These are phyloP conservation scores for Hemileia vastatrix DNA, from an alignment of 1,284 basidiomycete genomes.

Conservation along the genomic window DNA sequence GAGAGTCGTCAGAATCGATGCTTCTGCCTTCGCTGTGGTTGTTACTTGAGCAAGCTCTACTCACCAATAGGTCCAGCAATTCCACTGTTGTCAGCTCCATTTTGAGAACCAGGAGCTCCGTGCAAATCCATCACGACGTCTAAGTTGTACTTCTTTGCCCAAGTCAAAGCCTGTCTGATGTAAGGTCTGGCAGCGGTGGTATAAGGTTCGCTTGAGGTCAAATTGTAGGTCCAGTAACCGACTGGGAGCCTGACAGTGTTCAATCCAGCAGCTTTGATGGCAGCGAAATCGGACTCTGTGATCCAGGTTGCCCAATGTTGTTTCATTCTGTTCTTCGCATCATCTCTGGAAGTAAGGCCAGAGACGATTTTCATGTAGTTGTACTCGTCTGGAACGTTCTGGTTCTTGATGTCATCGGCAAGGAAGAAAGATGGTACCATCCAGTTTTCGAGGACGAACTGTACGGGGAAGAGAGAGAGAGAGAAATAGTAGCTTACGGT, in stretches of 20 bases:
- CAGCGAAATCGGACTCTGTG: slow-evolving; percentile 58
- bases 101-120: slow-evolving; percentile 73
- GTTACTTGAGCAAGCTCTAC: no score
- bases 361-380: slow-evolving; percentile 1
- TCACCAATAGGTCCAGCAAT: background rate
- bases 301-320: slow-evolving; percentile 65
- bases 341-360: background rate
- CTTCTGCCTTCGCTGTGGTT: no score
- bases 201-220: background rate
- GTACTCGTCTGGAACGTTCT: slow-evolving; percentile 21
- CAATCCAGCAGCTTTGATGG: slow-evolving; percentile 59
- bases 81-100: slow-evolving; percentile 7
- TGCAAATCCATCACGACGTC: slow-evolving; percentile 52
- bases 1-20: no score
- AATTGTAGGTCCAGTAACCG: background rate
- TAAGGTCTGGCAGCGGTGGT: background rate
- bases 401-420: slow-evolving; percentile 28
- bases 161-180: background rate
- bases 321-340: slow-evolving; percentile 31
- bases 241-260: slow-evolving; percentile 69
- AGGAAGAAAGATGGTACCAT: slow-evolving; percentile 17
- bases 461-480: background rate
- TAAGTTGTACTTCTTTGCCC: background rate
- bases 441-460: slow-evolving; percentile 24
- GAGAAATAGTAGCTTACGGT: background rate